A percentile compares a stretch with the other conserved stretches of the same genome.
These are phyloP conservation scores for Corymbia maculata DNA, from an alignment of 345 rosid species.

Conservation along the genomic window DNA sequence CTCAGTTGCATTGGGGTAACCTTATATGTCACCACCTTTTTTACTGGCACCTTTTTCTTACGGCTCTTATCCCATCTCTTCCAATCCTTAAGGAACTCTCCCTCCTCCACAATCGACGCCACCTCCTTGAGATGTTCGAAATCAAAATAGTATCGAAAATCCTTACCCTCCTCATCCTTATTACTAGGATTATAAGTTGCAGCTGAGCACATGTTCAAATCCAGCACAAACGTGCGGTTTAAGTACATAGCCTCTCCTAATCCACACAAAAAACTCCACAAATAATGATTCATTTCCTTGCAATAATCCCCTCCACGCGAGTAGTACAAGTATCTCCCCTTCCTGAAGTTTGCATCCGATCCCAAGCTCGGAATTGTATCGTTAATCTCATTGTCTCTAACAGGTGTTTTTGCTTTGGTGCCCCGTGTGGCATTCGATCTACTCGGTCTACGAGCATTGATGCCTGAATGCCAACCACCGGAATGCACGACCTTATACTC, in stretches of 20 bases:
- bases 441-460: constrained; percentile 60
- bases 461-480: constrained; percentile 79
- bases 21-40: constrained; percentile 60
- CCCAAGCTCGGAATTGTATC: constrained; percentile 57
- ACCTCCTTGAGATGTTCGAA: constrained; percentile 88
- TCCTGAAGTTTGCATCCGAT: constrained; percentile 48
- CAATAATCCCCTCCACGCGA: constrained; percentile 92
- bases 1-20: constrained; percentile 65
- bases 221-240: constrained; percentile 90
- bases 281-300: constrained; percentile 85
- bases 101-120: constrained; percentile 72
- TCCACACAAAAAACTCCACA: constrained; percentile 97
- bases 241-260: constrained; percentile 91
- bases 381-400: constrained; percentile 51
- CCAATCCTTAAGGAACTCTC: constrained; percentile 71
- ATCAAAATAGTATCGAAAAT: constrained; percentile 82
- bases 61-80: constrained; percentile 72
- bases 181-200: constrained; percentile 53
- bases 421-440: constrained; percentile 7
- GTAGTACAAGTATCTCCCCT: constrained; percentile 82
- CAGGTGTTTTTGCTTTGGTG: constrained; percentile 13
- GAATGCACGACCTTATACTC: constrained; percentile 47
- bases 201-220: constrained; percentile 72
- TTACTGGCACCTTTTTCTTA: constrained; percentile 61
- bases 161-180: constrained; percentile 84